Evolutionary conservation across 1,284 basidiomycete species (phyloP), one percentile per base, ranked within the genome.

Genomic region (Abortiporus biennis): DNA sequence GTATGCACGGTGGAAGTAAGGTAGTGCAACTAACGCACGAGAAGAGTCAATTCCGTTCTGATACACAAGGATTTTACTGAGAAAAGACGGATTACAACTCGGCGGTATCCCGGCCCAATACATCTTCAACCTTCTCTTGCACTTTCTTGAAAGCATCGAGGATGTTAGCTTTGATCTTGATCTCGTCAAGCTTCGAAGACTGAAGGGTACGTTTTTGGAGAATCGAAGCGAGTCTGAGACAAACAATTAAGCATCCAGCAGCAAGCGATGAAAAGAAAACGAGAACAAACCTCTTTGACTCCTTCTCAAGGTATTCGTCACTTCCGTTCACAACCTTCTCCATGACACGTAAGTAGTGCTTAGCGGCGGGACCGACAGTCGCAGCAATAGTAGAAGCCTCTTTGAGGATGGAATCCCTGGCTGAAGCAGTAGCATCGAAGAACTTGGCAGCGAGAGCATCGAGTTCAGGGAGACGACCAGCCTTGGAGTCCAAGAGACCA

Each of bases 291-390:
- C 95, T 79, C 56, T 78, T 80, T 35, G 78, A 68, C 69, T 99
- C 95, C 70, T 93, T 95, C 60, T 79, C 73, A 43, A 97, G 58
- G 69, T 95, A 98, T 23, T 66, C 76, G 52, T 85, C 81, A 25
- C 80, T 75, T 39, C 80, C 78, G 44, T 75, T 80, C 23, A 78
- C 66, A 15, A 93, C 71, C 67, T 95, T 93, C 65, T 92, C 85
- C 88, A 98, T 93, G 34, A 94, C 85, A 52, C 83, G 82, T 48
- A 94, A 50, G 66, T 99, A 99, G 65, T 93, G 88, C 49, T 78
- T 74, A n/a, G 83, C 79, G 20, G 77, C 69, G 6, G 58, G 64
- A 16, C 77, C 75, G 20, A 69, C 62, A 5, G 58, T 59, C 6
- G 59, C 55, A 1, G 76, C 74, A 11, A 85, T 55, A 0, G 53